These are phyloP conservation scores for Exophiala alcalophila DNA, from an alignment of 2,329 filamentous ascomycete species.

Conservation along the genomic window DNA sequence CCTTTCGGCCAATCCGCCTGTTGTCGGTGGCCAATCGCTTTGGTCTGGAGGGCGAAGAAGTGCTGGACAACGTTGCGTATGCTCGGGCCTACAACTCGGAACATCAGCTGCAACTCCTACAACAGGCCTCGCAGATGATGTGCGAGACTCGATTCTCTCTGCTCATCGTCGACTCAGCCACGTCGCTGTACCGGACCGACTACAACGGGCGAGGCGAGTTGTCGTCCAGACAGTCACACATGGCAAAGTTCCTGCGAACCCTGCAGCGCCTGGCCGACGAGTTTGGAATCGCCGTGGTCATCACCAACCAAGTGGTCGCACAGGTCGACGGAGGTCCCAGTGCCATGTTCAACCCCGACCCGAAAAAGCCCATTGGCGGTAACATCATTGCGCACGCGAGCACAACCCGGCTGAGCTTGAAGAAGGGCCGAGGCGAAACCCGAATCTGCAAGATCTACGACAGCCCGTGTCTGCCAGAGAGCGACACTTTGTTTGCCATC, in stretches of 20 bases:
- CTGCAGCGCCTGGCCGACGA: slow-evolving; percentile 57
- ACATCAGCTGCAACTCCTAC: slow-evolving; percentile 90
- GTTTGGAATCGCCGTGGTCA: slow-evolving; percentile 96
- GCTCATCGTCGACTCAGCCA: slow-evolving; percentile 93
- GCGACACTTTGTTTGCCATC: slow-evolving; percentile 94
- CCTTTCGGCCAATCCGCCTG: slow-evolving; percentile 86
- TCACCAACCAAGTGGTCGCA: slow-evolving; percentile 97
- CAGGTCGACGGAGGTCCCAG: slow-evolving; percentile 95
- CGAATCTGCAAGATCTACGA: slow-evolving; percentile 99
- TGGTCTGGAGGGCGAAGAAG: slow-evolving; percentile 92
- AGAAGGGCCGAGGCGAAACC: slow-evolving; percentile 93
- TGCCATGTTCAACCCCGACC: slow-evolving; percentile 98
- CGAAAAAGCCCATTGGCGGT: slow-evolving; percentile 97
- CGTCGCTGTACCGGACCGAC: slow-evolving; percentile 90
- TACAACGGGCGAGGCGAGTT: slow-evolving; percentile 96
- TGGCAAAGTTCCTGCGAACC: slow-evolving; percentile 50
- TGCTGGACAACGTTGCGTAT: slow-evolving; percentile 97
- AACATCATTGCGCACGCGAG: slow-evolving; percentile 99
- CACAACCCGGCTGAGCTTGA: slow-evolving; percentile 88
- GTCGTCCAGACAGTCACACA: slow-evolving; percentile 72
- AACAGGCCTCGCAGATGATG: slow-evolving; percentile 98
- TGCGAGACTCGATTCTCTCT: slow-evolving; percentile 97
- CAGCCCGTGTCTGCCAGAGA: slow-evolving; percentile 93
- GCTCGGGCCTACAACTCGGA: slow-evolving; percentile 98
- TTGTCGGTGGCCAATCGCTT: slow-evolving; percentile 91